Conservation (phyloP, 1,284 basidiomycete species). For the Crucibulum cyathiforme region DNA sequence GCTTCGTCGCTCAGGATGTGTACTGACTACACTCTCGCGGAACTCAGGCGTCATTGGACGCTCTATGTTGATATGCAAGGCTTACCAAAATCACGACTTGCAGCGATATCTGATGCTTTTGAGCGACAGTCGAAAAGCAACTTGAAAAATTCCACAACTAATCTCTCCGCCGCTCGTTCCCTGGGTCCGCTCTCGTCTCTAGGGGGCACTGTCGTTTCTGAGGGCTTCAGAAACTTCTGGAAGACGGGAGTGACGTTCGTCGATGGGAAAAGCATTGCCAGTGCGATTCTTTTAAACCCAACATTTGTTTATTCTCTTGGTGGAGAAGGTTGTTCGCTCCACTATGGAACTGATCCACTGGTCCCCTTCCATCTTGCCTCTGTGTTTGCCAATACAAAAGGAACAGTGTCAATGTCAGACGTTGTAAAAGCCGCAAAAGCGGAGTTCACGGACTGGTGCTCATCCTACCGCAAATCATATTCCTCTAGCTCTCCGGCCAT, state of each 20-base stretch:
- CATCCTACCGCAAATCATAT: slow-evolving; percentile 23
- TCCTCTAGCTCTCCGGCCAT: slow-evolving; percentile 7
- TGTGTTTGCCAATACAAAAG: slow-evolving; percentile 29
- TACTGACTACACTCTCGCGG: slow-evolving; percentile 43
- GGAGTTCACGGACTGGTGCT: slow-evolving; percentile 46
- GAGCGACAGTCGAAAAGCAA: slow-evolving; percentile 1
- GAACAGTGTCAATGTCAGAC: slow-evolving; percentile 10
- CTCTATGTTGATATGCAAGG: slow-evolving; percentile 32
- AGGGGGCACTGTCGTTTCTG: neutral
- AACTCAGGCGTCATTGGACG: slow-evolving; percentile 49
- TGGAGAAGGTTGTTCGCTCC: slow-evolving; percentile 46
- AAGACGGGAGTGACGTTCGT: slow-evolving; percentile 47
- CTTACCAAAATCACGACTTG: neutral
- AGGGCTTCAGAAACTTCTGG: slow-evolving; percentile 47
- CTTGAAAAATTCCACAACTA: slow-evolving; percentile 3
- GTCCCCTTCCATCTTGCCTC: slow-evolving; percentile 51
- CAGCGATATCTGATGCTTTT: neutral
- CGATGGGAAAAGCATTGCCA: slow-evolving; percentile 21
- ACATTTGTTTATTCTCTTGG: slow-evolving; percentile 50
- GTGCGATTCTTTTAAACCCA: slow-evolving; percentile 49
- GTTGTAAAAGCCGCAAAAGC: slow-evolving; percentile 30
- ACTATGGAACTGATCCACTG: slow-evolving; percentile 52
- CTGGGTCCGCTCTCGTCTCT: neutral
- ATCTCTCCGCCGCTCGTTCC: slow-evolving; percentile 49
- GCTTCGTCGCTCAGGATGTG: slow-evolving; percentile 41